Evolutionary conservation across 139 green algal species (phyloP).

Genomic region (Ulvella scutata): DNA sequence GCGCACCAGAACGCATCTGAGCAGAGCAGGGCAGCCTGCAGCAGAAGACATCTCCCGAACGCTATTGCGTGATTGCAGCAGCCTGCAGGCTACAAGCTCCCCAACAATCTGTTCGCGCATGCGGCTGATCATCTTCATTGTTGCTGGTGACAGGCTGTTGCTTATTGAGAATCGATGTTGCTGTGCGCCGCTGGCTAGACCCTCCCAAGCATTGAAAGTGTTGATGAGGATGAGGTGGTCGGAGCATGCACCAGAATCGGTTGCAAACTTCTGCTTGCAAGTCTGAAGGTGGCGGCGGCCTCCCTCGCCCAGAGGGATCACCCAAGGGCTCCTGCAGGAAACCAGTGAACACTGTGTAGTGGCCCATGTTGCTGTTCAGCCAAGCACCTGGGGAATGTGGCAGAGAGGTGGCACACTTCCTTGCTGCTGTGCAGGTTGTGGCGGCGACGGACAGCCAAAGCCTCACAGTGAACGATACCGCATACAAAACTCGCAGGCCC

Average conservation of each 20-base stretch:
- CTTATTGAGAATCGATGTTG: conserved; percentile 21
- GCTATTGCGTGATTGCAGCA: conserved; percentile 2
- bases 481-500: too few species aligned
- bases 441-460: too few species aligned
- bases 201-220: conserved; percentile 34
- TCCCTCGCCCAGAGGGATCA: conserved; percentile 30
- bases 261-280: conserved; percentile 13
- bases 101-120: conserved; percentile 48
- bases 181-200: background rate
- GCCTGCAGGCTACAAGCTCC: conserved; percentile 30
- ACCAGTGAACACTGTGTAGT: too few species aligned
- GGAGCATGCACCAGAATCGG: conserved; percentile 19
- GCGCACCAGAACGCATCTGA: background rate
- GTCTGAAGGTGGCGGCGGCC: conserved; percentile 10
- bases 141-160: conserved; percentile 39
- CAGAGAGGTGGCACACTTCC: too few species aligned
- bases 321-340: conserved; percentile 36
- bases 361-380: too few species aligned
- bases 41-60: background rate
- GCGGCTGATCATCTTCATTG: conserved; percentile 50
- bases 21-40: background rate
- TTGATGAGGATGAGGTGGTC: conserved; percentile 48
- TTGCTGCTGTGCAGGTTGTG: too few species aligned
- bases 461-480: too few species aligned
- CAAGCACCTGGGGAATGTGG: too few species aligned